Base-by-base conservation (phyloP, 306 rosid species). In the Quercus gilva region DNA sequence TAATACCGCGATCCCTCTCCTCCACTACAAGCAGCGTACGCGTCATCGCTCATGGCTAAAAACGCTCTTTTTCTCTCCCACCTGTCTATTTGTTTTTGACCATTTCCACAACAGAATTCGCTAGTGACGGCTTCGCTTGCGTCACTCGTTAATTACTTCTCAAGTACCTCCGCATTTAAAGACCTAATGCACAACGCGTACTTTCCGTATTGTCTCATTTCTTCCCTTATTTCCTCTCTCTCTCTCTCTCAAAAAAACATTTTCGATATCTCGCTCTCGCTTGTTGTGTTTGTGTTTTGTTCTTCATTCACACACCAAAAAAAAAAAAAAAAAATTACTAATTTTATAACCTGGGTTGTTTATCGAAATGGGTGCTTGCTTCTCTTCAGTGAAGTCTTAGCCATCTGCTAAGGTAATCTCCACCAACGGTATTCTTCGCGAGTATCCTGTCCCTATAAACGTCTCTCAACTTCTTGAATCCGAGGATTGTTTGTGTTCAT, bases 401-500 rank as follows among this genome's bases (percentile, higher is more conserved):
- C 58, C 73, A 23, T 25, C 82, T 5, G 86, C 89, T 4, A 83
- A 83, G 21, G 72, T 88, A 2, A 57, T 88, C 78, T 76, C 86
- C 23, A 5, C 70, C 6, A 58, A 81, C 6, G 91, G 86, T 28
- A 4, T 21, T 5, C 86, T 85, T 37, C 71, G 74, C 2, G 63
- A 76, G 56, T 83, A 81, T 80, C 84, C 86, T 1, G 29, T 76
- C 21, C 91, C 89, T 12, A 72, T 78, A 10, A n/a, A 33, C 17
- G 87, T 85, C 35, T 84, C 87, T 18, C 79, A 84, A 20, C 86
- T 88, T 17, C 86, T 88, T 49, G 49, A 59, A 3, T 53, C 74
- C 12, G 85, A 75, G 55, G 10, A 55, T 1, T 5, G 65, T 0
- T 58, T 79, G 0, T 2, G 82, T 11, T 45, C 67, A 3, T 41